Evolutionary conservation across 2,329 filamentous ascomycete species (phyloP).

Genomic region (Talaromyces sp.): DNA sequence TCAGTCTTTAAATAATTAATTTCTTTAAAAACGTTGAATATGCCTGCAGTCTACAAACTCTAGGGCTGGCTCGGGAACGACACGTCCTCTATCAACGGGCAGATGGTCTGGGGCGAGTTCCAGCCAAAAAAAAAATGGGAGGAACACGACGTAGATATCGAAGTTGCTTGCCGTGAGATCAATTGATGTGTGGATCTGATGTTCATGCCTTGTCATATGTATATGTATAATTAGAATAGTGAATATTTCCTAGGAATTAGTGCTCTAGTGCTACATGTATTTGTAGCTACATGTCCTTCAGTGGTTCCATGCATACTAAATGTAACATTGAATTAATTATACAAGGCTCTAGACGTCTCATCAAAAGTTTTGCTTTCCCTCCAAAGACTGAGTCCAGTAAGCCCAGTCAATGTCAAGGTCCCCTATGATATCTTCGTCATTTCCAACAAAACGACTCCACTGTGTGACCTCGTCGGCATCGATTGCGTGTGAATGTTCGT

Average conservation of each 20-base stretch:
- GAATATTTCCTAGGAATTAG: no score
- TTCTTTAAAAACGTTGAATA: not conserved
- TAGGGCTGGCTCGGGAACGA: conserved; percentile 5
- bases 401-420: not conserved
- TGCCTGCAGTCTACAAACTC: conserved; percentile 7
- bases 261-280: no score
- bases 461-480: not conserved
- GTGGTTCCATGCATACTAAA: no score
- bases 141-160: conserved; percentile 62
- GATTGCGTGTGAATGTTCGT: not conserved
- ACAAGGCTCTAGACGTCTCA: no score
- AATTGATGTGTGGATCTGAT: conserved; percentile 55
- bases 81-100: conserved; percentile 30
- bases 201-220: conserved; percentile 46
- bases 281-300: no score
- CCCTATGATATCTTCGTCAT: not conserved
- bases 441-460: not conserved
- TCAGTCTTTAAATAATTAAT: not conserved
- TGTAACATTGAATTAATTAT: no score
- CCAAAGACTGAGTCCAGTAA: not conserved
- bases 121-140: conserved; percentile 65
- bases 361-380: no score
- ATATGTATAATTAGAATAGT: no score
- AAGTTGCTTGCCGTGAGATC: conserved; percentile 57
- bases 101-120: conserved; percentile 54